Base-by-base conservation (phyloP, 495 filamentous ascomycete species). In the Aspergillus bridgeri region DNA sequence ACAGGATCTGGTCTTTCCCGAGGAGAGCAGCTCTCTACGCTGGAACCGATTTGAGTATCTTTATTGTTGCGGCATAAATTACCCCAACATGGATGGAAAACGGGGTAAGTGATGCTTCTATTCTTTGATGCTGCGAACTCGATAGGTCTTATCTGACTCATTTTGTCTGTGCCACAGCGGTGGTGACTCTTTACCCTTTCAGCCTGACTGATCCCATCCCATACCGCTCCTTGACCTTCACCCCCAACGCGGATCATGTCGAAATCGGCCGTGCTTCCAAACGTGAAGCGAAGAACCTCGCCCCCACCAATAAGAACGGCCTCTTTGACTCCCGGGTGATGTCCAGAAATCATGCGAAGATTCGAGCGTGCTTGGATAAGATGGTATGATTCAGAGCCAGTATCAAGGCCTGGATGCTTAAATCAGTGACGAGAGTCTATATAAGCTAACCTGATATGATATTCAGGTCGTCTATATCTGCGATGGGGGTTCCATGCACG, bases 261-360 rank as follows among this genome's bases (percentile, higher is more conserved):
- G 57, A 72, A 17, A 73, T 90, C 63, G 87, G 86, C 33, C 77
- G 87, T 62, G 74, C 83, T 15, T 89, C 86, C 2, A 84, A 83
- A 60, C 82, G 79, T 42, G 69, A 76, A 15, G 60, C 47, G 25
- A 85, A 85, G 68, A 77, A 80, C 53, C 73, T 86, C 9, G 42
- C 70, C 8, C 73, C 80, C 17, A 66, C 68, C 22, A 33, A 43
- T 3, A 68, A 85, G 53, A 96, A 95, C 73, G 87, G 77, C 9
- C 89, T 83, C 78, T 90, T 92, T 58, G 83, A 92, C 29, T 91
- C 85, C 62, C 83, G 89, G 0, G 89, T 95, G 22, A 88, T 96
- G 80, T 94, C 89, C 24, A 80, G 91, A 25, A 69, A 82, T 9
- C 91, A 96, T 74, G 91, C 90, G 11, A 72, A 80, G 51, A 63